These are phyloP conservation scores for Saturnispora ahearnii DNA, from an alignment of 805 yeast species.

Conservation along the genomic window DNA sequence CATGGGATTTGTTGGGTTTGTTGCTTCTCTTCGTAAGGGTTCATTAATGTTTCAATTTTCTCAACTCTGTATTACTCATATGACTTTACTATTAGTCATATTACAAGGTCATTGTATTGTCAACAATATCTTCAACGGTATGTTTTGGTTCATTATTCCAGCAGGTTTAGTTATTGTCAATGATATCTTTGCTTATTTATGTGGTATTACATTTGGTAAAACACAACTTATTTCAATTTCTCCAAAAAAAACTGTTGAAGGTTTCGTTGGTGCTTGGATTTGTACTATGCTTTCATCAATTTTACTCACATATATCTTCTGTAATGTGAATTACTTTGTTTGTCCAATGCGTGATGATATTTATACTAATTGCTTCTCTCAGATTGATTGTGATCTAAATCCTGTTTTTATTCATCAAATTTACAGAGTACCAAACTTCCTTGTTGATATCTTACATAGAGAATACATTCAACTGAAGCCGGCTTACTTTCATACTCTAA, in stretches of 20 bases:
- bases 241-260: constrained; percentile 96
- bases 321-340: constrained; percentile 64
- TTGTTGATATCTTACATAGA: constrained; percentile 36
- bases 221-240: constrained; percentile 89
- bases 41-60: constrained; percentile 87
- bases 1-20: constrained; percentile 83
- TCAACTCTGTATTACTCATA: constrained; percentile 87
- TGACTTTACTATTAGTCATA: constrained; percentile 83
- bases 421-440: constrained; percentile 62
- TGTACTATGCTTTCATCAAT: constrained; percentile 76
- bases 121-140: constrained; percentile 78
- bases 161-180: constrained; percentile 86
- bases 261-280: constrained; percentile 95
- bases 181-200: constrained; percentile 92
- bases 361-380: constrained; percentile 41
- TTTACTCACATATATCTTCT: constrained; percentile 52
- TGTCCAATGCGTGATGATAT: constrained; percentile 60
- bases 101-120: constrained; percentile 91
- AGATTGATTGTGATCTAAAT: constrained; percentile 71
- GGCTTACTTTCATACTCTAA: constrained; percentile 79
- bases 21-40: constrained; percentile 80
- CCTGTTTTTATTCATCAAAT: constrained; percentile 82
- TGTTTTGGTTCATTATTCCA: constrained; percentile 92
- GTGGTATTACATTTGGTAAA: constrained; percentile 93
- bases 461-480: constrained; percentile 65